Evolutionary conservation across 148 eudicot genomes (phyloP).

Genomic region (Vaccinium darrowii): DNA sequence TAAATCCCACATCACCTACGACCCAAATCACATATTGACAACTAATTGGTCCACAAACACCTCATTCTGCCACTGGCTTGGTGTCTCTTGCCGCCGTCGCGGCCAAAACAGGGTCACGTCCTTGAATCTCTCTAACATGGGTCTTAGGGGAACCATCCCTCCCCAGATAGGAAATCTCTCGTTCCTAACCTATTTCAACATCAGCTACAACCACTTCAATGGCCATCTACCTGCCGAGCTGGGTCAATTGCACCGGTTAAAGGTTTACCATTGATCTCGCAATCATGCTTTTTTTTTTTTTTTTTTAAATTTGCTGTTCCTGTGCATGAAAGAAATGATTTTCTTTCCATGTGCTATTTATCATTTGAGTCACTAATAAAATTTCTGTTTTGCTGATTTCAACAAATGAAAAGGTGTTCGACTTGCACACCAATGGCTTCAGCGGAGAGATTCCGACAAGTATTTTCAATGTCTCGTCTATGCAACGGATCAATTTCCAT

Average conservation of each 20-base stretch:
- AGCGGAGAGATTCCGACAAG: neutral
- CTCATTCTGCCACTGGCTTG: too few species aligned
- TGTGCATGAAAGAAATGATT: too few species aligned
- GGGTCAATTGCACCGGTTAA: conserved; percentile 1
- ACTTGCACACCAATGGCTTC: neutral
- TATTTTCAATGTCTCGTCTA: neutral
- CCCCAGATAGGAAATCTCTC: conserved; percentile 13
- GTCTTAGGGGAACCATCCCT: too few species aligned
- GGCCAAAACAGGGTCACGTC: too few species aligned
- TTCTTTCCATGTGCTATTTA: neutral
- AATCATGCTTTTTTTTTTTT: too few species aligned
- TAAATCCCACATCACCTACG: too few species aligned
- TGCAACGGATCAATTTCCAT: neutral
- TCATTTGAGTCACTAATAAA: too few species aligned
- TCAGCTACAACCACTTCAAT: conserved; percentile 7
- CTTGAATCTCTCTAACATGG: too few species aligned
- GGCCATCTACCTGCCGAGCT: conserved; percentile 9
- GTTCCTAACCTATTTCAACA: neutral
- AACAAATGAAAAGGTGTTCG: neutral
- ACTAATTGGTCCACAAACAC: too few species aligned
- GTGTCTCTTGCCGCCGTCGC: too few species aligned
- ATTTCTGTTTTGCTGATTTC: neutral
- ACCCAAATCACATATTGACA: too few species aligned
- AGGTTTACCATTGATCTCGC: neutral
- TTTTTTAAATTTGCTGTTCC: too few species aligned